Evolutionary conservation across 2,329 filamentous ascomycete species (phyloP).

Genomic region (Tympanopsis confertula): DNA sequence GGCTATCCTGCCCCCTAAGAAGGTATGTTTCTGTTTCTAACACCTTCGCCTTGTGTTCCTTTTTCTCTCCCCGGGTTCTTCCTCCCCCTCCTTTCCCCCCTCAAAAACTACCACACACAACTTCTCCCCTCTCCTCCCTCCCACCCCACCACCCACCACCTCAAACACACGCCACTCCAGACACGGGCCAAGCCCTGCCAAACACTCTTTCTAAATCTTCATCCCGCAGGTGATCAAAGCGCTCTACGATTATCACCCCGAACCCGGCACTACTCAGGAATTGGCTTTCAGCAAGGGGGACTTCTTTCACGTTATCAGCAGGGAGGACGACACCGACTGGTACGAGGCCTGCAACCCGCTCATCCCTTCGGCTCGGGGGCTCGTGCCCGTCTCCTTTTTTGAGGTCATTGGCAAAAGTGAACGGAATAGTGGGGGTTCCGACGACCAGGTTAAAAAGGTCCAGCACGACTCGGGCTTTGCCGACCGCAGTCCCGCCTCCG

Average conservation of each 20-base stretch:
- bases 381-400: conserved; percentile 91
- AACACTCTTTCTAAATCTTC: not conserved
- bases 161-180: too few species aligned
- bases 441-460: conserved; percentile 74
- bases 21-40: conserved; percentile 44
- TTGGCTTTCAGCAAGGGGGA: conserved; percentile 88
- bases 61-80: not conserved
- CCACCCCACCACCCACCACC: not conserved
- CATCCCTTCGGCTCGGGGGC: conserved; percentile 72
- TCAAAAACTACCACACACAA: not conserved
- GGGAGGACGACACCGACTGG: conserved; percentile 90
- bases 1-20: conserved; percentile 84
- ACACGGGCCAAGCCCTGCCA: too few species aligned
- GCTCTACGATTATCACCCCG: conserved; percentile 80
- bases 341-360: conserved; percentile 97
- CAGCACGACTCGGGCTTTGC: conserved; percentile 58
- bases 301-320: conserved; percentile 94
- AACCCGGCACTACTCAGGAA: conserved; percentile 51
- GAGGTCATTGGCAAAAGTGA: conserved; percentile 85
- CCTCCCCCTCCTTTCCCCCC: not conserved
- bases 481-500: conserved; percentile 1
- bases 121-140: not conserved
- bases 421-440: conserved; percentile 69
- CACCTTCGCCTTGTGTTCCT: not conserved
- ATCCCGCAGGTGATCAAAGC: conserved; percentile 81